Evolutionary conservation across 2,329 filamentous ascomycete species (phyloP).

Genomic region (Gaeumannomyces tritici): DNA sequence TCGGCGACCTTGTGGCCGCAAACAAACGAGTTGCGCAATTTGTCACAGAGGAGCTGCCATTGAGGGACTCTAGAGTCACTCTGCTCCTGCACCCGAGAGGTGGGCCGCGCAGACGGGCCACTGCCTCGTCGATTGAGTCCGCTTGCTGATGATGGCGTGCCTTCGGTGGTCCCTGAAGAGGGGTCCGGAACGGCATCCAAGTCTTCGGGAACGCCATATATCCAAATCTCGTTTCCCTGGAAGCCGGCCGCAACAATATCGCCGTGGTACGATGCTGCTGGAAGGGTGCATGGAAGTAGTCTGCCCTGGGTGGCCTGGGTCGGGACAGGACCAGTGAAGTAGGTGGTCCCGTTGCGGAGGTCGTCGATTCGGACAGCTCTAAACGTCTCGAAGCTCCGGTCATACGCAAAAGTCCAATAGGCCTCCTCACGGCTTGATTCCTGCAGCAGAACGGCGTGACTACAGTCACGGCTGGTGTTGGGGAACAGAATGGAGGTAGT

Average conservation of each 20-base stretch:
- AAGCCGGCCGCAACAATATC: constrained; percentile 69
- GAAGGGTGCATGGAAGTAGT: constrained; percentile 57
- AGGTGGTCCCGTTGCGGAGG: constrained; percentile 65
- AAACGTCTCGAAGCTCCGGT: constrained; percentile 68
- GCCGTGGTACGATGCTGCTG: constrained; percentile 58
- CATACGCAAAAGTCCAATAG: constrained; percentile 70
- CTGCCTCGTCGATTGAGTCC: constrained; percentile 28
- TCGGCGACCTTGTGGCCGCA: constrained; percentile 56
- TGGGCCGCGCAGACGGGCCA: constrained; percentile 29
- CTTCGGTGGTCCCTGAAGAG: constrained; percentile 18
- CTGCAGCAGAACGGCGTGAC: constrained; percentile 63
- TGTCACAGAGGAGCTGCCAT: constrained; percentile 62
- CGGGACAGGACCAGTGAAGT: constrained; percentile 64
- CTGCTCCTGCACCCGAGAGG: constrained; percentile 24
- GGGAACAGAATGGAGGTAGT: constrained; percentile 80
- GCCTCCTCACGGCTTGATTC: constrained; percentile 54
- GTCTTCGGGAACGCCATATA: constrained; percentile 70
- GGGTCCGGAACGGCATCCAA: constrained; percentile 47
- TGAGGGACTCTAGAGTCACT: constrained; percentile 39
- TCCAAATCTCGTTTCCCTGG: constrained; percentile 61
- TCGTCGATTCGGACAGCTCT: constrained; percentile 68
- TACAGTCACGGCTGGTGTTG: constrained; percentile 69
- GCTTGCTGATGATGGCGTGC: constrained; percentile 12
- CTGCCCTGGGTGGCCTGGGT: constrained; percentile 42
- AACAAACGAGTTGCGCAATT: constrained; percentile 60